phyloP scores from a whole-genome alignment of 257 asterid genomes.

The Scutellaria baicalensis region DNA sequence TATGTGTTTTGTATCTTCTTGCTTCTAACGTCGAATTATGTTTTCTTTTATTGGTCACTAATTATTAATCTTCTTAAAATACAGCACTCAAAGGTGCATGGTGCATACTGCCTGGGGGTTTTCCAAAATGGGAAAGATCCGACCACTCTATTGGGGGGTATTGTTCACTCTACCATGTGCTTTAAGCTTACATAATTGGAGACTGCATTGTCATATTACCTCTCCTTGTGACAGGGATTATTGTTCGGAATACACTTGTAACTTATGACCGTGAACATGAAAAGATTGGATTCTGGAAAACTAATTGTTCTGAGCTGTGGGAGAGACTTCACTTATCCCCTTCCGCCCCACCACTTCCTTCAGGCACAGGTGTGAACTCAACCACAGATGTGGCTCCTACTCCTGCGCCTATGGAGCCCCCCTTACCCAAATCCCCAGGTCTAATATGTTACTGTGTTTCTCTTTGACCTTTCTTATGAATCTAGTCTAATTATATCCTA shows the following conservation, averaged over 20 bases:
- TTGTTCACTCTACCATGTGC: conserved; percentile 11
- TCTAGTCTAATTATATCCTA: background rate
- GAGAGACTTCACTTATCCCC: conserved; percentile 57
- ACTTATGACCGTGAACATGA: conserved; percentile 93
- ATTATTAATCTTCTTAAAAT: conserved; percentile 10
- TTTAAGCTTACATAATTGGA: background rate
- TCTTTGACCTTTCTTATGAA: conserved; percentile 7
- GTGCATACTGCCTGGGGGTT: conserved; percentile 95
- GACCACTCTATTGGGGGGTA: conserved; percentile 98
- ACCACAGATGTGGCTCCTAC: conserved; percentile 39
- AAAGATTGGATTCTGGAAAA: conserved; percentile 92
- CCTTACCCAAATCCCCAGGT: conserved; percentile 47
- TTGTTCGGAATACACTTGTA: conserved; percentile 96
- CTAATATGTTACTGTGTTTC: conserved; percentile 8
- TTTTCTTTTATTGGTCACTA: background rate
- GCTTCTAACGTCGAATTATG: conserved; percentile 11
- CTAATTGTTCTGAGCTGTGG: conserved; percentile 96
- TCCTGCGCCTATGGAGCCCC: conserved; percentile 52
- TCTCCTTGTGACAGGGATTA: conserved; percentile 51
- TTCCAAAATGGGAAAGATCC: conserved; percentile 98
- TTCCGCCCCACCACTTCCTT: conserved; percentile 49
- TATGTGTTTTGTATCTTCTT: background rate
- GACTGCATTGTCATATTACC: background rate
- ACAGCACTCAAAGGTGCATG: conserved; percentile 93
- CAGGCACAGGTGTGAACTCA: conserved; percentile 30